Evolutionary conservation across 176 grass and related monocot species (phyloP).

Genomic region (Coix lacrymajobi): DNA sequence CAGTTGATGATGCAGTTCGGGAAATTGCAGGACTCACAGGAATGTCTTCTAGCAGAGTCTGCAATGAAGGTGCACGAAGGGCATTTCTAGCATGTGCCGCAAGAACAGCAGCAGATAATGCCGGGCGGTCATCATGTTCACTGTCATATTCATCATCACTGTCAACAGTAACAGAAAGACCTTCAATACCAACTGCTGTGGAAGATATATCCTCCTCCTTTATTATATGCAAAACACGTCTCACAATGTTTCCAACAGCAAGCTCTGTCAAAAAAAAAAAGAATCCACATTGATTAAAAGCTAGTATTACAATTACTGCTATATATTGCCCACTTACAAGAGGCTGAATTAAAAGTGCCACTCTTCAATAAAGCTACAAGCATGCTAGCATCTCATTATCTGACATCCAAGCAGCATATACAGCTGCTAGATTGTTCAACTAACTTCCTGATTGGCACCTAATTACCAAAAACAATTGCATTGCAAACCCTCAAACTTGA

Average conservation of each 20-base stretch:
- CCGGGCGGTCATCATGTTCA: constrained; percentile 55
- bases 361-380: not conserved
- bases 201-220: constrained; percentile 90
- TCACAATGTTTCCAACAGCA: constrained; percentile 94
- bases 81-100: constrained; percentile 92
- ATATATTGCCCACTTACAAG: not conserved
- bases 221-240: constrained; percentile 92
- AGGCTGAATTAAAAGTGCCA: not conserved
- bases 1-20: constrained; percentile 51
- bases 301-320: not conserved
- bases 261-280: constrained; percentile 52
- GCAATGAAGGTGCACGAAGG: constrained; percentile 84
- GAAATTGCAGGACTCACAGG: constrained; percentile 50
- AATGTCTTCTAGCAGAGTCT: constrained; percentile 91
- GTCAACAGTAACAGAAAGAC: constrained; percentile 53
- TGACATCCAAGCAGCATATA: constrained; percentile 1
- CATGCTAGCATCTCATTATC: not conserved
- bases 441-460: not conserved
- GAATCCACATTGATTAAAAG: not conserved
- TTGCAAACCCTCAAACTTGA: not conserved
- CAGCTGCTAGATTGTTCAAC: constrained; percentile 3
- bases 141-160: constrained; percentile 72
- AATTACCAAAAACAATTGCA: not conserved
- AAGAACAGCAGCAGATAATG: constrained; percentile 76
- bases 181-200: constrained; percentile 62